Conservation (phyloP, 768 basidiomycete species). For the Dentipellis sp. region DNA sequence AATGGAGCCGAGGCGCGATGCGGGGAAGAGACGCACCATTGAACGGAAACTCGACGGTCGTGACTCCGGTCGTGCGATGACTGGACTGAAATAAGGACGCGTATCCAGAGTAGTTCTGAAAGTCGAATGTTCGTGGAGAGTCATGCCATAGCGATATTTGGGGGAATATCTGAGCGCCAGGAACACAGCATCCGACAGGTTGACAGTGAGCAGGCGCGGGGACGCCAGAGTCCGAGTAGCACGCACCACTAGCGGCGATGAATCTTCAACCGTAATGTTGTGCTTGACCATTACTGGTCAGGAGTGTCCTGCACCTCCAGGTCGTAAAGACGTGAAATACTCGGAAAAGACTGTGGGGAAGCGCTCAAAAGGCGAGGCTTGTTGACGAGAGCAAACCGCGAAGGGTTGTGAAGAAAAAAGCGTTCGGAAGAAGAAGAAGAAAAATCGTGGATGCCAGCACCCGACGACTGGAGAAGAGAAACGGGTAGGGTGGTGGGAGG, state of each 20-base stretch:
- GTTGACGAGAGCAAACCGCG: too few species aligned
- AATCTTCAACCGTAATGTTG: slow-evolving; percentile 1
- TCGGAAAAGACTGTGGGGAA: too few species aligned
- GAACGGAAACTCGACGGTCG: background rate
- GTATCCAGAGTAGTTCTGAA: background rate
- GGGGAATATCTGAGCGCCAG: background rate
- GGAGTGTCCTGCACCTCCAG: background rate
- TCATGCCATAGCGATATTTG: background rate
- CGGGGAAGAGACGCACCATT: background rate
- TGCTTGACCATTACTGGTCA: background rate
- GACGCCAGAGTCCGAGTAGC: background rate
- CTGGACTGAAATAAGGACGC: background rate
- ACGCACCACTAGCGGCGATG: slow-evolving; percentile 1
- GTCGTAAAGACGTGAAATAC: background rate
- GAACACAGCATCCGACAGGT: background rate
- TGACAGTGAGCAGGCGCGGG: too few species aligned
- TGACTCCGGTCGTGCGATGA: background rate
- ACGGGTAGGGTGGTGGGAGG: too few species aligned
- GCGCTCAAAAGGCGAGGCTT: too few species aligned
- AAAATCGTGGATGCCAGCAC: too few species aligned
- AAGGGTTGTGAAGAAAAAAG: too few species aligned
- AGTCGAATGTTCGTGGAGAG: background rate
- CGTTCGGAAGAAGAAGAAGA: too few species aligned
- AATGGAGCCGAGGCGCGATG: too few species aligned
- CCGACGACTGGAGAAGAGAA: too few species aligned